A percentile compares a stretch with the other conserved stretches of the same genome.
phyloP scores from a whole-genome alignment of 768 basidiomycete species.

The Pleurotus tuber-regium region DNA sequence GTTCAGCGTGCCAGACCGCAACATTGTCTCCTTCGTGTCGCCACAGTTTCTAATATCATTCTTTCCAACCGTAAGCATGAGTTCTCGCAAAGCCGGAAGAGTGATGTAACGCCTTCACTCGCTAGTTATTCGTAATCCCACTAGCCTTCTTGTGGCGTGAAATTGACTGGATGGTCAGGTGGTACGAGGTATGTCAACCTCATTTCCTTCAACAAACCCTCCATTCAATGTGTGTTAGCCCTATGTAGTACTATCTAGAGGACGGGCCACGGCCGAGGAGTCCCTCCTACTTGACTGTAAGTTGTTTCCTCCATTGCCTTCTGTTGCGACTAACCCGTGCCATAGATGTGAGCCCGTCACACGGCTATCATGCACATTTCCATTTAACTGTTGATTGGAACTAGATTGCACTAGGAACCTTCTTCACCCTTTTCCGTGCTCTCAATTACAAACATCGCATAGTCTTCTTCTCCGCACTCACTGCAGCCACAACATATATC shows the following conservation, averaged over 20 bases:
- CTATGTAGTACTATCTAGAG: slow-evolving; percentile 55
- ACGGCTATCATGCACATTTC: background rate
- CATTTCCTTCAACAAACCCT: no score
- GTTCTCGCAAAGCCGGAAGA: background rate
- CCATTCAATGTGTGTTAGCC: no score
- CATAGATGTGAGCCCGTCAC: background rate
- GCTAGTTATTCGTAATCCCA: slow-evolving; percentile 53
- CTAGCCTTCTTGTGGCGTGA: slow-evolving; percentile 46
- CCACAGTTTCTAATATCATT: slow-evolving; percentile 45
- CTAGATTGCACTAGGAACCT: slow-evolving; percentile 44
- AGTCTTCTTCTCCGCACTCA: slow-evolving; percentile 49
- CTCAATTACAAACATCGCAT: slow-evolving; percentile 52
- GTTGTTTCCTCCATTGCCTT: slow-evolving; percentile 17
- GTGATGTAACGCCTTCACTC: slow-evolving; percentile 50
- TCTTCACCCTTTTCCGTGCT: slow-evolving; percentile 41
- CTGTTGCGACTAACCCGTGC: background rate
- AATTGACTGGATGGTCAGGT: slow-evolving; percentile 52
- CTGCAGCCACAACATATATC: slow-evolving; percentile 40
- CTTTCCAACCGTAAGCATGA: slow-evolving; percentile 37
- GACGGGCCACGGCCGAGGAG: slow-evolving; percentile 51
- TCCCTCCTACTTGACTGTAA: slow-evolving; percentile 65
- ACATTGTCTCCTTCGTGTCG: slow-evolving; percentile 48
- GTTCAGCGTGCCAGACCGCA: slow-evolving; percentile 47
- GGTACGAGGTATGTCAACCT: no score
- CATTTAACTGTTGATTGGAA: no score